Conservation (phyloP, 805 yeast species). For the Saccharomycopsis oosterbeekiorum region DNA sequence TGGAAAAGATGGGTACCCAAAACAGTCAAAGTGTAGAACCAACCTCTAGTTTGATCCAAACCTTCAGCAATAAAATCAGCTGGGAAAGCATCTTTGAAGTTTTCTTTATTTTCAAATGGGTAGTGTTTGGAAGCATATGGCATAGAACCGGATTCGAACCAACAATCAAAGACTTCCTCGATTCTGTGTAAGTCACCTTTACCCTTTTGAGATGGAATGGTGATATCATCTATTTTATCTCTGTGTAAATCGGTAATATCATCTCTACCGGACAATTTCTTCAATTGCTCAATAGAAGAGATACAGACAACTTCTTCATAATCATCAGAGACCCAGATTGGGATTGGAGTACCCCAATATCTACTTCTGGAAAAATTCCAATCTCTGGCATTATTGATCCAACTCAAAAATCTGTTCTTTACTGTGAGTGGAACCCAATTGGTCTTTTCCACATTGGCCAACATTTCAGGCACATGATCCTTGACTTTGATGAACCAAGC, state of each 20-base stretch:
- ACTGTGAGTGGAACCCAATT: conserved; percentile 90
- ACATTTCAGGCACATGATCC: conserved; percentile 82
- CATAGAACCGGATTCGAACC: conserved; percentile 99
- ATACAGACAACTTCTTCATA: conserved; percentile 85
- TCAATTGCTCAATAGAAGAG: conserved; percentile 83
- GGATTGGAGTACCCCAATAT: conserved; percentile 99
- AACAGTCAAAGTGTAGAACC: conserved; percentile 96
- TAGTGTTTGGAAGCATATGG: conserved; percentile 96
- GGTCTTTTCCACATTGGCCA: conserved; percentile 73
- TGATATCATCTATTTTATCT: conserved; percentile 80
- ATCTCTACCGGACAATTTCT: conserved; percentile 69
- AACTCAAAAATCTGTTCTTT: conserved; percentile 90
- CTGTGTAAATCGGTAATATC: conserved; percentile 89
- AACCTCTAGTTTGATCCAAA: conserved; percentile 98
- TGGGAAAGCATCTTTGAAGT: conserved; percentile 71
- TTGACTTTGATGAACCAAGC: conserved; percentile 95
- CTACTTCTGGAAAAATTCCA: conserved; percentile 98
- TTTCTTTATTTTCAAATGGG: conserved; percentile 81
- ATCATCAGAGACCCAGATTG: conserved; percentile 95
- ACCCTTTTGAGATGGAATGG: conserved; percentile 87
- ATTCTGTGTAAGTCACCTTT: conserved; percentile 82
- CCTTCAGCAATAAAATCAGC: conserved; percentile 98
- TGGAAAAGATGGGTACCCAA: conserved; percentile 91
- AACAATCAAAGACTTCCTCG: conserved; percentile 98
- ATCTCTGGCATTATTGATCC: conserved; percentile 98